phyloP scores from a whole-genome alignment of 108 stramenopile species.

The Pseudonitzschia delicatissima region DNA sequence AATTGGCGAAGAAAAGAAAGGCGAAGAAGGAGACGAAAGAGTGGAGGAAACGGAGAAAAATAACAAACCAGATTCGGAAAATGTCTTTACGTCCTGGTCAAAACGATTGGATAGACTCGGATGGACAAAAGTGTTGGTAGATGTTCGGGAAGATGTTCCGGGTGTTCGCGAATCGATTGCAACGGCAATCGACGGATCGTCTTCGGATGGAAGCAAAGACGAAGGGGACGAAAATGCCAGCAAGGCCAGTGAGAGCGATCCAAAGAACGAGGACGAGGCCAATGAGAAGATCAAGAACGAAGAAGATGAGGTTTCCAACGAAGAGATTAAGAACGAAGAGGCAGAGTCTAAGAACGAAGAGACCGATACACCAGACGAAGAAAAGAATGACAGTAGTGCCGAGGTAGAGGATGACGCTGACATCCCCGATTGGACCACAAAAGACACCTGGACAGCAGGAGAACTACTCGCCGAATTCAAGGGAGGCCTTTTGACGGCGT shows the following conservation, averaged over 20 bases:
- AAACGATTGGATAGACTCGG: slow-evolving; percentile 63
- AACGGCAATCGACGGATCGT: background rate
- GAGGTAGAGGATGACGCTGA: background rate
- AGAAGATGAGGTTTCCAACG: background rate
- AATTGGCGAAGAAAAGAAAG: background rate
- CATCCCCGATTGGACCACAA: background rate
- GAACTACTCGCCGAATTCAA: slow-evolving; percentile 34
- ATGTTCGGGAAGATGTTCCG: slow-evolving; percentile 53
- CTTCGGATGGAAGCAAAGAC: background rate
- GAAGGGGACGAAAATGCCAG: background rate
- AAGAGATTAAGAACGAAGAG: background rate
- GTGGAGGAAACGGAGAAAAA: background rate
- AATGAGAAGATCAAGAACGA: background rate
- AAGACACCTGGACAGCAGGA: slow-evolving; percentile 31
- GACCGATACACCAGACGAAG: background rate
- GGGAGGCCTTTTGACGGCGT: slow-evolving; percentile 5
- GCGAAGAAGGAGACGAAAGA: background rate
- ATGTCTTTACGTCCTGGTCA: slow-evolving; percentile 29
- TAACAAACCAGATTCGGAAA: background rate
- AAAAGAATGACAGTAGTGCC: background rate
- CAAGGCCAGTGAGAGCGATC: background rate
- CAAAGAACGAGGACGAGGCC: background rate
- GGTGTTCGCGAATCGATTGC: background rate
- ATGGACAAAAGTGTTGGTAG: slow-evolving; percentile 79
- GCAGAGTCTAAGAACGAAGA: background rate